phyloP scores from a whole-genome alignment of 202 grass and related monocot species.

The Eragrostis tef region DNA sequence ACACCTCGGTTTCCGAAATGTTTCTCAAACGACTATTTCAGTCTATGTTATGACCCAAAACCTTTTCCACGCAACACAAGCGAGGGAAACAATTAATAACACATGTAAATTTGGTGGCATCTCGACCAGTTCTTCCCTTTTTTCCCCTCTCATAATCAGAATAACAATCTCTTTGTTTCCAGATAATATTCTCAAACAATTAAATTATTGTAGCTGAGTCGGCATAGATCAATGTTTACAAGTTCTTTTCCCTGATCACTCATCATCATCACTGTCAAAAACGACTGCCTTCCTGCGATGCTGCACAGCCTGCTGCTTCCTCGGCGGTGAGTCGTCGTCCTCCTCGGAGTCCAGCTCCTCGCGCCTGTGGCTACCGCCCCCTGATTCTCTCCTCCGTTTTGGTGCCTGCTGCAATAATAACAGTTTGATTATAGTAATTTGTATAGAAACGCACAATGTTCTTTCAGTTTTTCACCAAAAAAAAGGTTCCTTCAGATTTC shows the following conservation, averaged over 20 bases:
- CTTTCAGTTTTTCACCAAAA: no score
- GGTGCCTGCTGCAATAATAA: slow-evolving; percentile 47
- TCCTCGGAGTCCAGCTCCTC: slow-evolving; percentile 62
- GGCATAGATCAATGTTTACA: neutral
- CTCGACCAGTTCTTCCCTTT: neutral
- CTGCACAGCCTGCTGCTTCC: slow-evolving; percentile 56
- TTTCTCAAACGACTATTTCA: neutral
- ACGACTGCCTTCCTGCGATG: slow-evolving; percentile 70
- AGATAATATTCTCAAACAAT: neutral
- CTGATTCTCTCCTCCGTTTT: slow-evolving; percentile 60
- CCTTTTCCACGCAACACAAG: no score
- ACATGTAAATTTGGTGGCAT: neutral
- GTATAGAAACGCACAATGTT: neutral
- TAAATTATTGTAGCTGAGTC: neutral
- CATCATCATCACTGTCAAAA: slow-evolving; percentile 87
- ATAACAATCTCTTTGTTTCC: neutral
- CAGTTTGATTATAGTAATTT: neutral
- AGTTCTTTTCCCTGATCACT: slow-evolving; percentile 29
- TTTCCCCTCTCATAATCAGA: neutral
- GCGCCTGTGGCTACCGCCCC: slow-evolving; percentile 47
- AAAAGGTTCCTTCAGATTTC: no score
- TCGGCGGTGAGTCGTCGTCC: slow-evolving; percentile 70
- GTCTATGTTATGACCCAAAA: no score
- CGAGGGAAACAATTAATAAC: neutral
- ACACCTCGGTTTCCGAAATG: neutral